Evolutionary conservation across 1,139 yeast species (phyloP).

Genomic region (Geotrichum cucujoidarum): DNA sequence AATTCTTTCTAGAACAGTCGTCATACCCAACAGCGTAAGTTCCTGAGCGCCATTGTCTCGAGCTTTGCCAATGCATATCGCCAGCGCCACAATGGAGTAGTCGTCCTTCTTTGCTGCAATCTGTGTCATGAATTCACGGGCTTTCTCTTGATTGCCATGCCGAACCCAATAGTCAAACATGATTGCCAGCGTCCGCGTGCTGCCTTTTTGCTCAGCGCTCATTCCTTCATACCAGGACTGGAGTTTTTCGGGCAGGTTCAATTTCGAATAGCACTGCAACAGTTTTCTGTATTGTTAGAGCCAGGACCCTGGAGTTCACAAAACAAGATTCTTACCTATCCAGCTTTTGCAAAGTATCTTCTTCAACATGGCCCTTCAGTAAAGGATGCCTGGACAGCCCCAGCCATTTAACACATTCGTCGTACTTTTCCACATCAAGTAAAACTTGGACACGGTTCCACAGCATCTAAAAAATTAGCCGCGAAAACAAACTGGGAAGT

Average conservation of each 20-base stretch:
- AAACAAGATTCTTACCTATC: slow-evolving; percentile 11
- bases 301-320: neutral
- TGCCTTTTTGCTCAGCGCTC: slow-evolving; percentile 3
- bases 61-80: slow-evolving; percentile 19
- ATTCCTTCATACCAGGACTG: slow-evolving; percentile 3
- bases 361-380: slow-evolving; percentile 8
- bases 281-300: slow-evolving; percentile 10
- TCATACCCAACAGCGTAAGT: slow-evolving; percentile 16
- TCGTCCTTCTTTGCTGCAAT: slow-evolving; percentile 8
- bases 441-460: slow-evolving; percentile 17
- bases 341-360: slow-evolving; percentile 11
- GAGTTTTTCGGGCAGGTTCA: slow-evolving; percentile 4
- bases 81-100: slow-evolving; percentile 13
- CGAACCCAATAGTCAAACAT: slow-evolving; percentile 15
- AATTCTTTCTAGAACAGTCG: slow-evolving; percentile 16
- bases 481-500: too few species aligned
- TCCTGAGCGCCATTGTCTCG: slow-evolving; percentile 12
- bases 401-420: slow-evolving; percentile 15
- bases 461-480: slow-evolving; percentile 13
- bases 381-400: slow-evolving; percentile 10
- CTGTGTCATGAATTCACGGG: slow-evolving; percentile 3
- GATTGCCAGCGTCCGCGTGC: slow-evolving; percentile 12
- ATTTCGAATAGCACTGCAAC: slow-evolving; percentile 12
- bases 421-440: slow-evolving; percentile 1
- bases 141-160: slow-evolving; percentile 1